Base-by-base conservation (phyloP, 371 early-diverging fungal genomes). In the Batkoa obscura region DNA sequence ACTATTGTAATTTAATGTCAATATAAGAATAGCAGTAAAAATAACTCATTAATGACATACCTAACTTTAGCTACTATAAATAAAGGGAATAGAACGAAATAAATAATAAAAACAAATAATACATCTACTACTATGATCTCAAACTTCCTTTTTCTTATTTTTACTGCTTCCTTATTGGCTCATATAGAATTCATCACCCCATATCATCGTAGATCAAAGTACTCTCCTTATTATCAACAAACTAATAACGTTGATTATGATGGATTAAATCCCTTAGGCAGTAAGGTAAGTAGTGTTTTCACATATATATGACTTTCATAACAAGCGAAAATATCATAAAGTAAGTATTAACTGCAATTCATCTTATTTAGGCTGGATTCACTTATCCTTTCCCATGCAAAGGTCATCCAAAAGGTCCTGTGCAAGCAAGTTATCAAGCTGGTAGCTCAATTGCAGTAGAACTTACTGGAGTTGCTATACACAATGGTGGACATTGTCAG, bases 401-500 rank as follows among this genome's bases (percentile, higher is more conserved):
- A 43, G 56, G 56, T 3, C 6, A 30, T 1, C 56, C 56, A n/a
- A 46, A 32, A 34, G 56, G 56, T n/a, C 56, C 56, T n/a, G 17
- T 13, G 13, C 47, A 46, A n/a, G 47, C 43, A 2, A 46, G 35
- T 15, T 45, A 35, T 36, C 15, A 3, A 8, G 56, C 56, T 3
- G 56, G 56, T 8, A 13, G 13, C 5, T 6, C 2, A 2, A 45
- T 45, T n/a, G 13, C 23, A 1, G 34, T 55, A 10, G 32, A 33
- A 12, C 6, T 55, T 2, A 36, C 13, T 9, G 43, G 46, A 2
- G 10, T 2, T 5, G 43, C 41, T 33, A 51, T 56, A 15, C 76
- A 74, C 61, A 66, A 68, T 23, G 81, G 81, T 51, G 83, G 83
- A 35, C 77, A 77, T 56, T 82, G 83, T 52, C 77, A 81, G 62